Evolutionary conservation across 164 flowering plant species (phyloP).

Genomic region (Hamamelis virginiana): DNA sequence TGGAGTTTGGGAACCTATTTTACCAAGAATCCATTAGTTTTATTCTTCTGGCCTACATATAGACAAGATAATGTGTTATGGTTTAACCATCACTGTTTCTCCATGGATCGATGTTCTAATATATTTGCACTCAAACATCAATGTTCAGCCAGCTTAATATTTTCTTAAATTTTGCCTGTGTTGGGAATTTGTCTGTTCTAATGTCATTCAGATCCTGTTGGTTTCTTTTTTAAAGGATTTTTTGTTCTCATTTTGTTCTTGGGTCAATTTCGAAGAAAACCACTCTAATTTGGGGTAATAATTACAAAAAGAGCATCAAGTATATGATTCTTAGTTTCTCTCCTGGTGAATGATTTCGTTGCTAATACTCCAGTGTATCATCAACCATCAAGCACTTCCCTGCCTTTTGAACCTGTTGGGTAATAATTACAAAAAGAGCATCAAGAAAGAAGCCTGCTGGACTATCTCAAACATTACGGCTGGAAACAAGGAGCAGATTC

Average conservation of each 20-base stretch:
- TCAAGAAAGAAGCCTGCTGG: constrained; percentile 60
- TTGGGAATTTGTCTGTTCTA: no score
- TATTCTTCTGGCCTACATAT: no score
- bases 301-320: no score
- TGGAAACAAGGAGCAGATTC: constrained; percentile 59
- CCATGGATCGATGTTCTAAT: not conserved
- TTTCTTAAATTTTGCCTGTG: not conserved
- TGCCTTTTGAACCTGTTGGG: constrained; percentile 47
- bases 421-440: constrained; percentile 50
- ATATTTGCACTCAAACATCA: not conserved
- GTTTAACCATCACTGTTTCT: no score
- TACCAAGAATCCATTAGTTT: no score
- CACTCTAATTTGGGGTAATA: no score
- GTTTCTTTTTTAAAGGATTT: no score
- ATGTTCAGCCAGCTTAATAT: not conserved
- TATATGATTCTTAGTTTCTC: no score
- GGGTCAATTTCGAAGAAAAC: not conserved
- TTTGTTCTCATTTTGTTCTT: not conserved
- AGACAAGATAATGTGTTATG: no score
- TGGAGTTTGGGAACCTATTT: no score
- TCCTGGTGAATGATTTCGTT: no score
- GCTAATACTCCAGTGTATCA: constrained; percentile 35
- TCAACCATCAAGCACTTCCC: constrained; percentile 44
- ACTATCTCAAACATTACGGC: constrained; percentile 56
- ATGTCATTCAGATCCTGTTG: no score